Percentiles rank a stretch among this genome's conserved stretches.
Evolutionary conservation across 768 basidiomycete genomes (phyloP).

Genomic region (Hortiboletus campestris): DNA sequence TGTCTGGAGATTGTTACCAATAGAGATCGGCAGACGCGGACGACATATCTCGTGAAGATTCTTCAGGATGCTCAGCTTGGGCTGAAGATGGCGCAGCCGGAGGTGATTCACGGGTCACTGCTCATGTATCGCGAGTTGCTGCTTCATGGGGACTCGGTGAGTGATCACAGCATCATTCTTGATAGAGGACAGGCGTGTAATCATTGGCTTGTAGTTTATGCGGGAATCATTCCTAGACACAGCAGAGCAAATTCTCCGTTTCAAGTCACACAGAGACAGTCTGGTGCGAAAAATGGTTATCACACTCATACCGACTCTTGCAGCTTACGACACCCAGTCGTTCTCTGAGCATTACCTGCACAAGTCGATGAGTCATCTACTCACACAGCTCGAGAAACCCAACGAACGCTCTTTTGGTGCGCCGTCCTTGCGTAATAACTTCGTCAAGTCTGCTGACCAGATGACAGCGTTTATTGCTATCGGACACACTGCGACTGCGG

Average conservation of each 20-base stretch:
- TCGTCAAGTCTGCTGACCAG: background rate
- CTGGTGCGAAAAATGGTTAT: constrained; percentile 94
- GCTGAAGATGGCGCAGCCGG: constrained; percentile 74
- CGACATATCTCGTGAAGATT: constrained; percentile 73
- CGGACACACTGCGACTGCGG: constrained; percentile 89
- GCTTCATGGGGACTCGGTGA: constrained; percentile 90
- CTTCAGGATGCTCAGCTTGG: constrained; percentile 85
- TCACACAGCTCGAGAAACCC: constrained; percentile 85
- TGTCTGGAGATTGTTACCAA: constrained; percentile 85
- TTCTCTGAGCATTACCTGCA: constrained; percentile 91
- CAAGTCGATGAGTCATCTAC: constrained; percentile 89
- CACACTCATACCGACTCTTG: constrained; percentile 91
- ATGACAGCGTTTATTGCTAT: constrained; percentile 88
- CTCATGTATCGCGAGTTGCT: constrained; percentile 90
- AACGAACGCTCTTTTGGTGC: constrained; percentile 84
- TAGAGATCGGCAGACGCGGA: constrained; percentile 65
- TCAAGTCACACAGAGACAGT: constrained; percentile 82
- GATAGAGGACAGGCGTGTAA: background rate
- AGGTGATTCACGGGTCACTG: constrained; percentile 89
- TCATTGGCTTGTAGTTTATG: constrained; percentile 64
- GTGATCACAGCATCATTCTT: constrained; percentile 24
- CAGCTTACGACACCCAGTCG: constrained; percentile 89
- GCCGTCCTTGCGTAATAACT: constrained; percentile 11
- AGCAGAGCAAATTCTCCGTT: constrained; percentile 86
- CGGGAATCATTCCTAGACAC: constrained; percentile 81